Base-by-base conservation (phyloP, 1,139 yeast species). In the Pichia sp. region DNA sequence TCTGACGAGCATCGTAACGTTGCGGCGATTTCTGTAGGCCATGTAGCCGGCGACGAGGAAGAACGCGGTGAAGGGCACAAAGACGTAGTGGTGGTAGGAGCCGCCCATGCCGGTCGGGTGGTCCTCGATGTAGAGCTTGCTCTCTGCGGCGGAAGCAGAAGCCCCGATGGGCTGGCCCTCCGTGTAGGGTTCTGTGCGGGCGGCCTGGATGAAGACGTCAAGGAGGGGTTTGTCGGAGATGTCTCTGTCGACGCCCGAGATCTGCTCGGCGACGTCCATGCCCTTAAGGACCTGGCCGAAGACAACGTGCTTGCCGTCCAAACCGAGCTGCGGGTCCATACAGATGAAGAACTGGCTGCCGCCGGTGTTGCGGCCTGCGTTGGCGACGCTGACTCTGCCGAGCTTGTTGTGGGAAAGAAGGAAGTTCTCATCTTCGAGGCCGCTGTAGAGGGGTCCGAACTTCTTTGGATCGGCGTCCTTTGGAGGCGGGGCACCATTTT, bases 361-460 rank as follows among this genome's bases (percentile, higher is more conserved):
- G 66, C 84, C 85, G 67, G 91, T 83, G 73, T 85, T 80, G 63
- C 80, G 82, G 56, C 93, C 95, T 52, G 87, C 80, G 67, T 86
- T 86, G 59, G 95, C 95, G 89, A 86, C 86, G 52, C 88, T 80
- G 61, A 86, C 72, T 66, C 85, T 76, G 60, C 91, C 93, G 47
- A 82, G 78, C 65, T 71, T 80, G 68, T 76, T 80, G 72, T 85
- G 93, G 61, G 72, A 80, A 62, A 82, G 61, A 55, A 69, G 57
- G 63, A 86, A 86, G 71, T 83, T 84, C 70, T 86, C 93, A 67
- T 86, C 95, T 19, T 46, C 42, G 25, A 56, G 44, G 16, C 59
- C 59, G 25, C 55, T 51, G 44, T 37, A 56, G 18, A 21, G 39
- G 4, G 52, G 47, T 10, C 54, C 50, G 41, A 36, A 52, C 19